Evolutionary conservation across 148 eudicot genomes (phyloP), one percentile per base, ranked within the genome.

Genomic region (Nepenthes gracilis): DNA sequence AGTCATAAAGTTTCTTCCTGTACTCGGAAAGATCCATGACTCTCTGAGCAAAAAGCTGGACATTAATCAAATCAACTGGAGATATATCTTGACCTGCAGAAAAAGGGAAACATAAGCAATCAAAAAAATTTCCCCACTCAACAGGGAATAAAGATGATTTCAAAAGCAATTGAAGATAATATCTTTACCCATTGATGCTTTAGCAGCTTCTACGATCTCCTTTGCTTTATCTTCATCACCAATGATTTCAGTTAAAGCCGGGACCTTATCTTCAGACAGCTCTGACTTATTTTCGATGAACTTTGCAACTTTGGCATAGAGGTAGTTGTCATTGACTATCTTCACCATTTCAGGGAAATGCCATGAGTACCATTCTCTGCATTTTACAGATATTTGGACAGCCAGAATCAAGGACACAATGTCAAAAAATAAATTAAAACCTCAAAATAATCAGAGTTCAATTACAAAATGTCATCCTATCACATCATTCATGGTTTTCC

Each of bases 221-320:
- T 84, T 93, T 45, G 99, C 99, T 80, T 89, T 89, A 64, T 93
- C 99, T 74, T 93, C 98, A 70, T 93, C 98, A 52, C 94, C 94
- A 62, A 93, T 73, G 52, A 85, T 63, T 56, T 93, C 98, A 35
- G 80, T 85, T 43, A 93, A 71, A n/a, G 71, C 89, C 2, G 96
- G 64, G 40, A 93, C 43, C 14, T 76, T 75, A 38, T 89, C 97
- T 59, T 93, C 99, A 38, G 92, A 71, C 64, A 93, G 51, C 55
- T 80, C 76, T 38, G 99, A 74, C 70, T 93, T 93, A 75, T 93
- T 74, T 43, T 86, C 92, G 56, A 93, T 77, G 60, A 58, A 89
- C 63, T 86, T 93, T 15, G 92, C 82, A 55, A 85, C 72, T 72
- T 84, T 93, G 35, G 96, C 90, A 67, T 88, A 93, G 7, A 93